A percentile compares a stretch with the other conserved stretches of the same genome.
phyloP scores from a whole-genome alignment of 2,329 filamentous ascomycete genomes.

The Lasiodiplodia theobromae region DNA sequence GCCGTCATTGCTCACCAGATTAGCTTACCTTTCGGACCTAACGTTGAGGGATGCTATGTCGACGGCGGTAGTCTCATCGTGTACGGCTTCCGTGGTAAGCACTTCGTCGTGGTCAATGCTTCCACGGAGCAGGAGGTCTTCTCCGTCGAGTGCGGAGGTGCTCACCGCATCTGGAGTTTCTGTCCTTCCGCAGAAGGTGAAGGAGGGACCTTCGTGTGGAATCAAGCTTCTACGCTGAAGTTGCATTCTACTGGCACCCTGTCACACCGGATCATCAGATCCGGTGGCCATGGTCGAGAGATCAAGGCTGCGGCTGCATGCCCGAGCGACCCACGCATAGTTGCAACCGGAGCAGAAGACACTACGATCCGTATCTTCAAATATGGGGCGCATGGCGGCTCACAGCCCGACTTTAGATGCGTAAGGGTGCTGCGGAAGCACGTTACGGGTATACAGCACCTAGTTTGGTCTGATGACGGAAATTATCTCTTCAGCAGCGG shows the following conservation, averaged over 20 bases:
- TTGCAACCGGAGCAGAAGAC: constrained; percentile 75
- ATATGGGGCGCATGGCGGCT: constrained; percentile 41
- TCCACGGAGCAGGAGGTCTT: constrained; percentile 72
- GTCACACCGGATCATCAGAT: constrained; percentile 61
- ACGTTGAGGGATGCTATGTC: constrained; percentile 77
- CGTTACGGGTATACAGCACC: constrained; percentile 80
- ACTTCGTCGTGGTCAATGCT: constrained; percentile 84
- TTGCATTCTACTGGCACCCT: constrained; percentile 49
- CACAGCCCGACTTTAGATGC: constrained; percentile 48
- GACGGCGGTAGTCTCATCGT: constrained; percentile 67
- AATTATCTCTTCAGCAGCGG: constrained; percentile 82
- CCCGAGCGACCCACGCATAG: constrained; percentile 41
- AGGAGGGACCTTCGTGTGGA: constrained; percentile 73
- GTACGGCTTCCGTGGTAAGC: constrained; percentile 80
- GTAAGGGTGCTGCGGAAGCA: constrained; percentile 76
- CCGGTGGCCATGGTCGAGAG: constrained; percentile 85
- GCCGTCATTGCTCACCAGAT: constrained; percentile 68
- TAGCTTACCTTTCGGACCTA: constrained; percentile 73
- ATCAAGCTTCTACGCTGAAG: constrained; percentile 67
- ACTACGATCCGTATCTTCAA: constrained; percentile 78
- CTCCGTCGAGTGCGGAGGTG: constrained; percentile 81
- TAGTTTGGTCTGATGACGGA: constrained; percentile 74
- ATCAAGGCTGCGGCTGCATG: constrained; percentile 70
- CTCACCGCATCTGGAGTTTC: constrained; percentile 78
- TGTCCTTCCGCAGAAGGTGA: constrained; percentile 38